A percentile compares a stretch with the other conserved stretches of the same genome.
Evolutionary conservation across 306 rosid genomes (phyloP).

Genomic region (Quercus rubra): DNA sequence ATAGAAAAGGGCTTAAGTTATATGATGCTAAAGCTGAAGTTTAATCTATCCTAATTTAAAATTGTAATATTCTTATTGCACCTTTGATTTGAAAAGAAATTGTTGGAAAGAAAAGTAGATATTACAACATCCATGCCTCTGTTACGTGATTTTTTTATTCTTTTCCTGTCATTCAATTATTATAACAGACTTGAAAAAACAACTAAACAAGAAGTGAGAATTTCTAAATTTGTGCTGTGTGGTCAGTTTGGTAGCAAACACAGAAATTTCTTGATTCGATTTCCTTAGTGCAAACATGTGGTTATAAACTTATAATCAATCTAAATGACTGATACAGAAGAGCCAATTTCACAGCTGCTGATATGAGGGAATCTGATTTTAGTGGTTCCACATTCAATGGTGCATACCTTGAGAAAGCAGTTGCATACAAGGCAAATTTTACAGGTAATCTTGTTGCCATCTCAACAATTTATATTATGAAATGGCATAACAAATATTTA

Average conservation of each 20-base stretch:
- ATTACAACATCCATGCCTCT: too few species aligned
- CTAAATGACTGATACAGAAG: conserved; percentile 62
- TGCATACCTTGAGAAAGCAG: conserved; percentile 94
- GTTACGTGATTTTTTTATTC: too few species aligned
- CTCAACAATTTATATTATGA: background rate
- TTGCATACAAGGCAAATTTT: conserved; percentile 90
- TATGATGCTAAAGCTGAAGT: too few species aligned
- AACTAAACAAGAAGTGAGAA: background rate
- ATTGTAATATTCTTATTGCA: background rate
- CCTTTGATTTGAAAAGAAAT: background rate
- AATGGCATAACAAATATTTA: too few species aligned
- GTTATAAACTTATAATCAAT: conserved; percentile 35
- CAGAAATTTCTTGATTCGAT: background rate
- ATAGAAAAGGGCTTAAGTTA: too few species aligned
- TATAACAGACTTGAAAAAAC: too few species aligned
- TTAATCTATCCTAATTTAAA: too few species aligned
- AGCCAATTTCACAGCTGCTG: conserved; percentile 98
- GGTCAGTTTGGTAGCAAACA: background rate
- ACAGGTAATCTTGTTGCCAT: conserved; percentile 46
- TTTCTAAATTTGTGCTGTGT: background rate
- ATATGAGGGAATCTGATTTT: conserved; percentile 96
- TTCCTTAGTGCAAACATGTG: conserved; percentile 3
- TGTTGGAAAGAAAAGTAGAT: too few species aligned
- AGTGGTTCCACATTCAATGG: conserved; percentile 97
- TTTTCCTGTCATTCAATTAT: too few species aligned